Base-by-base conservation (phyloP, 805 yeast species). In the Starmerella kuoi region DNA sequence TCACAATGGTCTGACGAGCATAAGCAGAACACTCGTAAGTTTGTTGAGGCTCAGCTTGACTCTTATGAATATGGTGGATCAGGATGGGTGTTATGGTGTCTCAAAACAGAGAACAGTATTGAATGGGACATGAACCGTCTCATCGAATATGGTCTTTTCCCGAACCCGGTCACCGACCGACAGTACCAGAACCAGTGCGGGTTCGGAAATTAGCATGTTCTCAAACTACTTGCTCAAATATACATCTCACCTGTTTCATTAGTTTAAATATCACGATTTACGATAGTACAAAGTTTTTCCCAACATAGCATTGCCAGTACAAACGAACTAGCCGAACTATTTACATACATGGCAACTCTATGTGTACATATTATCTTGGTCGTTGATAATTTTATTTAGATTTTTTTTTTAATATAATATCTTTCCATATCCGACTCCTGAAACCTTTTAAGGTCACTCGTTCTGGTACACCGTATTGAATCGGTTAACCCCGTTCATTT, bases 11-110 rank as follows among this genome's bases (percentile, higher is more conserved):
- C 82, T 5, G 67, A 64, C 8, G 70, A 72, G 31, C 70, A 72
- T 55, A 74, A 70, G 58, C 55, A 54, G 20, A 67, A 74, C 50
- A 73, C 78, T 36, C 76, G 95, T 61, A 69, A 65, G 53, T 85
- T 69, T 58, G 68, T 86, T 38, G 95, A 87, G 65, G 94, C 95
- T 37, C 95, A 87, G 68, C 65, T 87, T 56, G 95, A 87, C 58
- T 84, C 95, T 1, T 78, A 69, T 56, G 83, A 77, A 54, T 71
- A 70, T 53, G 62, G 63, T 32, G 31, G 40, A 15, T 40, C 75
- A 45, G 97, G 97, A 25, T 87, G 95, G 95, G 73, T 84, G 44
- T 79, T 82, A 68, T 87, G 96, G 96, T 74, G 79, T 60, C 86
- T 84, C 79, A 87, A 86, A 69, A 81, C 94, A 22, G 95, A 87